A percentile compares a stretch with the other conserved stretches of the same genome.
Conservation (phyloP, 179 eudicot genomes). For the Pouteria campechiana region DNA sequence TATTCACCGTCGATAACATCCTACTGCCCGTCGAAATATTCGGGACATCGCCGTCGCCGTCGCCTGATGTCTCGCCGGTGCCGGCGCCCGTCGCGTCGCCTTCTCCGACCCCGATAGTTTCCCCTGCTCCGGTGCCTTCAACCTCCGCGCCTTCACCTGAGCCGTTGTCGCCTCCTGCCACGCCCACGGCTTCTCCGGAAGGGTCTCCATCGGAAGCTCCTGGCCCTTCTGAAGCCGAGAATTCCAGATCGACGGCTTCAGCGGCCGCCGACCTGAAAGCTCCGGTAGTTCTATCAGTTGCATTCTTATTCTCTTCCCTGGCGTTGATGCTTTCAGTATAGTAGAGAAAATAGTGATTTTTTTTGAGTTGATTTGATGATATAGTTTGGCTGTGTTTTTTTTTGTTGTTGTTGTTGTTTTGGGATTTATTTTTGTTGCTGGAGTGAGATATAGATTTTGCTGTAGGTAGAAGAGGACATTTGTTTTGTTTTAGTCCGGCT, state of each 20-base stretch:
- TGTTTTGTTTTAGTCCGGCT: too few species aligned
- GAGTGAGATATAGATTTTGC: too few species aligned
- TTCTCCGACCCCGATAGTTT: constrained; percentile 16
- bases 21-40: constrained; percentile 56
- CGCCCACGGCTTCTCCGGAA: constrained; percentile 25
- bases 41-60: constrained; percentile 46
- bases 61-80: constrained; percentile 45
- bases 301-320: not conserved
- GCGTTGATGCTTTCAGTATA: not conserved
- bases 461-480: too few species aligned
- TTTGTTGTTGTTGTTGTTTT: too few species aligned
- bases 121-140: constrained; percentile 8
- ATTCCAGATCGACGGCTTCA: constrained; percentile 18
- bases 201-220: constrained; percentile 37
- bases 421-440: too few species aligned
- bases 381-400: too few species aligned
- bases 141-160: constrained; percentile 4
- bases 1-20: constrained; percentile 56
- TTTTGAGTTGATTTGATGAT: too few species aligned
- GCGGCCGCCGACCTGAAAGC: constrained; percentile 8
- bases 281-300: constrained; percentile 1
- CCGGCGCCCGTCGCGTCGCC: constrained; percentile 39
- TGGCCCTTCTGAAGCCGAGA: constrained; percentile 6
- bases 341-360: too few species aligned
- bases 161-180: constrained; percentile 30